Evolutionary conservation across 129 eudicot species (phyloP).

Genomic region (Saussurea involucrata): DNA sequence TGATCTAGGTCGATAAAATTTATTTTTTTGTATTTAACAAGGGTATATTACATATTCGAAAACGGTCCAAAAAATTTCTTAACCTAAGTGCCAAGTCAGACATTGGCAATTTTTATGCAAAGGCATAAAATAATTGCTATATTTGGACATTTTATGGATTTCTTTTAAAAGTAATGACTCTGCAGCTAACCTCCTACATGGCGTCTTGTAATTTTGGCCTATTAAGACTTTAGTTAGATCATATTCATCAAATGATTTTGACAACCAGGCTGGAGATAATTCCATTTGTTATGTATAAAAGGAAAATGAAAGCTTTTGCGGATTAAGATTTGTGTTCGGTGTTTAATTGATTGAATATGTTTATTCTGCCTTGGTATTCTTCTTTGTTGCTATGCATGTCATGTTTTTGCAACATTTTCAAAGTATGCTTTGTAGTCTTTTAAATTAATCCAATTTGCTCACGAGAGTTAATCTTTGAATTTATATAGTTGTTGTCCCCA

Average conservation of each 20-base stretch:
- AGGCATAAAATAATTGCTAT: neutral
- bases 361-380: neutral
- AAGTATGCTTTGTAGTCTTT: neutral
- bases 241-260: too few species aligned
- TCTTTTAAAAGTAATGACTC: neutral
- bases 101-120: too few species aligned
- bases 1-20: too few species aligned
- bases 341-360: neutral
- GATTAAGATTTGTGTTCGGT: neutral
- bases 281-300: neutral
- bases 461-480: conserved; percentile 17
- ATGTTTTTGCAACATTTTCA: neutral
- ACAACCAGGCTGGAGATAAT: neutral
- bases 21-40: too few species aligned
- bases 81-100: too few species aligned
- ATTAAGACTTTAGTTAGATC: too few species aligned
- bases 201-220: neutral
- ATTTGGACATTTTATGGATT: neutral
- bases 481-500: conserved; percentile 77
- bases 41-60: too few species aligned
- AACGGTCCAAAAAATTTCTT: too few species aligned
- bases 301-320: neutral
- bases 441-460: conserved; percentile 6
- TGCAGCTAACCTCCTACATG: neutral
- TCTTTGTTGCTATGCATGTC: neutral